Evolutionary conservation across 768 basidiomycete genomes (phyloP), one percentile per base, ranked within the genome.

Genomic region (Termitomyces sp.): DNA sequence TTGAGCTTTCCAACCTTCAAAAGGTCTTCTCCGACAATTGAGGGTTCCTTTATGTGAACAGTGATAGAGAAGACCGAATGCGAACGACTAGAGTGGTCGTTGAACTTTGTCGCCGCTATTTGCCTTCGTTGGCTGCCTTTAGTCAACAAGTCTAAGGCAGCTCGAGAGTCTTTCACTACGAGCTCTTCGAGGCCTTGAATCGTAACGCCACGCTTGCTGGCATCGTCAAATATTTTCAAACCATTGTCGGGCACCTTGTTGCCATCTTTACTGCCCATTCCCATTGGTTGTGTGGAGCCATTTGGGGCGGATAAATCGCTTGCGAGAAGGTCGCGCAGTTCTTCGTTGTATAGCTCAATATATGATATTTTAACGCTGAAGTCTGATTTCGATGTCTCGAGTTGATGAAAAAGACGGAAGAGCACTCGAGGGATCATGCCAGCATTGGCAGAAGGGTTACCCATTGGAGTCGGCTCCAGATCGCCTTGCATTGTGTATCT

Each of bases 401-500:
- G 85, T 54, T 90, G 83, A 57, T 91, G 84, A 68, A 98, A 99
- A 2, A 98, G 82, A 23, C 89, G 87, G 69, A 96, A 93, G 4
- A 99, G 81, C 4, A 86, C 91, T 37, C 97, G 88, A 9, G 97
- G 97, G 61, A 98, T 91, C 85, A 99, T 95, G 43, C 97, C 97
- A 14, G 97, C 95, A 53, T 92, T 82, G 2, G 87, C 73, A 5
- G 92, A 92, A 19, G 95, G 95, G 55, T 90, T 92, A 2, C 92
- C 92, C 77, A 92, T 83, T 0, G 89, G 86, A 0, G 92, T 92
- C 0, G 85, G 87, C 3, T 77, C 76, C 23, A 97, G 75, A 68
- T 99, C 95, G 16, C 97, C 97, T 73, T 98, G 95, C 97, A 98
- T 99, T 3, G 97, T 99, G 67, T 95, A 90, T 43, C 87, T 91